phyloP scores from a whole-genome alignment of 148 eudicot species.

The Oxyria digyna region DNA sequence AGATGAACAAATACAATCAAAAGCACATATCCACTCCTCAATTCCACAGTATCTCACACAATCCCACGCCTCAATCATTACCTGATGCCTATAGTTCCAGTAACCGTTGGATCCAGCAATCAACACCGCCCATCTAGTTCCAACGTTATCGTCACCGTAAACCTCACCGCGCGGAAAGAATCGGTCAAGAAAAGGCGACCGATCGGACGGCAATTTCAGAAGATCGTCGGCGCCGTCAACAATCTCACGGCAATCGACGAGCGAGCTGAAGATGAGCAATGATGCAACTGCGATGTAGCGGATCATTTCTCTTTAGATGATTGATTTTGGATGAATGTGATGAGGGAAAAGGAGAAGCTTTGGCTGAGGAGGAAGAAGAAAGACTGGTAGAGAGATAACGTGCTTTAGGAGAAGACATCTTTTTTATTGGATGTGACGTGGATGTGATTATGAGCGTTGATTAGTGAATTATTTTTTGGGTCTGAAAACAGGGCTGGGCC shows the following conservation, averaged over 20 bases:
- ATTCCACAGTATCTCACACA: neutral
- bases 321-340: neutral
- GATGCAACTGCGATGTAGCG: conserved; percentile 9
- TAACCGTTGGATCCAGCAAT: conserved; percentile 91
- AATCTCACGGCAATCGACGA: conserved; percentile 21
- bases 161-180: conserved; percentile 6
- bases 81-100: conserved; percentile 99
- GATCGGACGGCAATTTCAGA: conserved; percentile 21
- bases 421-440: neutral
- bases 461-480: too few species aligned
- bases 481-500: too few species aligned
- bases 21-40: neutral
- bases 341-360: neutral
- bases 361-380: too few species aligned
- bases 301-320: conserved; percentile 10
- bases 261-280: conserved; percentile 5
- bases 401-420: neutral
- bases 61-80: conserved; percentile 2
- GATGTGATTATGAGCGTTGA: neutral
- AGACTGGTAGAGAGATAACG: neutral
- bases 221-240: conserved; percentile 13
- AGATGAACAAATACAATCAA: neutral
- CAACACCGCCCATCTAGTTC: conserved; percentile 86
- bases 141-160: conserved; percentile 21
- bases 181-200: conserved; percentile 12